Evolutionary conservation across 805 yeast species (phyloP).

Genomic region (Ogataea glucozyma): DNA sequence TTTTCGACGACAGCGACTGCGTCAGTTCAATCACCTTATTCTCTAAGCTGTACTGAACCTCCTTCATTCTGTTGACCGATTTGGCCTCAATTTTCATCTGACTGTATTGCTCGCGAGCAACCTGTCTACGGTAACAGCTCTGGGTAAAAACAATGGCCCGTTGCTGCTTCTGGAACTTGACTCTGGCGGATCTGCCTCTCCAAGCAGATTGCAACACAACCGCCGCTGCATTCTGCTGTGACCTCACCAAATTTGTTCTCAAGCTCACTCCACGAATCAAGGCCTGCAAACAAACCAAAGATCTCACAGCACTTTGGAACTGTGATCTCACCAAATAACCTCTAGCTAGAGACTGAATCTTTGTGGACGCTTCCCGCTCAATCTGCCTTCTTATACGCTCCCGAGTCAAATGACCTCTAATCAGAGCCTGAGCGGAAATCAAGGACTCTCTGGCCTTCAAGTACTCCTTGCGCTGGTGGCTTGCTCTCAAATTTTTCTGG

Average conservation of each 20-base stretch:
- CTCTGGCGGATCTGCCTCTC: constrained; percentile 69
- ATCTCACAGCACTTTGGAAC: constrained; percentile 35
- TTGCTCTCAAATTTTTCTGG: constrained; percentile 77
- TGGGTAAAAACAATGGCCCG: constrained; percentile 72
- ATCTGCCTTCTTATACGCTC: constrained; percentile 51
- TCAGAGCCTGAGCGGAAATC: constrained; percentile 54
- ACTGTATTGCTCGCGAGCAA: constrained; percentile 66
- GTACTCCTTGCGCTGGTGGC: constrained; percentile 62
- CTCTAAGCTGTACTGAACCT: constrained; percentile 89
- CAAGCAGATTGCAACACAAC: constrained; percentile 67
- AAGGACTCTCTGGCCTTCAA: constrained; percentile 55
- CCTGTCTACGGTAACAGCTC: constrained; percentile 70
- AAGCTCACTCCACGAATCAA: constrained; percentile 52
- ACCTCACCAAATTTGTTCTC: constrained; percentile 51
- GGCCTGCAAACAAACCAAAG: constrained; percentile 47
- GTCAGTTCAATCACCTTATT: constrained; percentile 97
- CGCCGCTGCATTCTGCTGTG: constrained; percentile 64
- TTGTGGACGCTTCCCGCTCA: constrained; percentile 62
- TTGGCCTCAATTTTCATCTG: constrained; percentile 82
- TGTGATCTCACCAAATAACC: constrained; percentile 49
- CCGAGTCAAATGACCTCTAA: constrained; percentile 67
- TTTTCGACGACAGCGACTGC: constrained; percentile 74
- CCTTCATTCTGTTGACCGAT: constrained; percentile 85
- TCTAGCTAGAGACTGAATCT: constrained; percentile 69
- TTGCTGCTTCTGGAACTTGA: constrained; percentile 44